A percentile compares a stretch with the other conserved stretches of the same genome.
phyloP scores from a whole-genome alignment of 106 monocot genomes.

The Dioscorea alata region DNA sequence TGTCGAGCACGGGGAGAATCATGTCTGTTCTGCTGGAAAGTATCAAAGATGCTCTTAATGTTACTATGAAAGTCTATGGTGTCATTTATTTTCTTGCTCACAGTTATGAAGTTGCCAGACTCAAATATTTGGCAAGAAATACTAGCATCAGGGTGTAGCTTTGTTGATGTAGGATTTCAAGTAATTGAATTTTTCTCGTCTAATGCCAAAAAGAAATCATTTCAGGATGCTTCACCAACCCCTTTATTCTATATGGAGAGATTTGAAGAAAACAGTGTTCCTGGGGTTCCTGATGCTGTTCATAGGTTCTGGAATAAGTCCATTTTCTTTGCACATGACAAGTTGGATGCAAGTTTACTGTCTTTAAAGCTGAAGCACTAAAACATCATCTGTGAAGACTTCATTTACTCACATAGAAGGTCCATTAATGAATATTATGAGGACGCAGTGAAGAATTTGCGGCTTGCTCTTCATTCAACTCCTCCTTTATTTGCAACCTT shows the following conservation, averaged over 20 bases:
- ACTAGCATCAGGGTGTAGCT: too few relatives aligned
- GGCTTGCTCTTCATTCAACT: not conserved
- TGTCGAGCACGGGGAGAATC: constrained; percentile 11
- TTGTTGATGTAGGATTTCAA: too few relatives aligned
- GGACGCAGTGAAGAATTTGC: not conserved
- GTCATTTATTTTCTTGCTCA: too few relatives aligned
- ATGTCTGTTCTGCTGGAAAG: too few relatives aligned
- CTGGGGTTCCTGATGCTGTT: constrained; percentile 1
- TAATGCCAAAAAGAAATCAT: constrained; percentile 4
- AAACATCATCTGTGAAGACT: not conserved
- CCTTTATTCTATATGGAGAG: constrained; percentile 10
- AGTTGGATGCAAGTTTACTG: constrained; percentile 1
- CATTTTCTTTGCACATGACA: constrained; percentile 38
- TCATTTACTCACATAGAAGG: not conserved
- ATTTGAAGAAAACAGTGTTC: constrained; percentile 23
- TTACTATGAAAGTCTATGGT: too few relatives aligned
- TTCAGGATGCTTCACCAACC: not conserved
- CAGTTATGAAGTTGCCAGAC: too few relatives aligned
- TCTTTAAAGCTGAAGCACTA: not conserved
- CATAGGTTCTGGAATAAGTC: constrained; percentile 16
- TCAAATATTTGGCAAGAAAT: too few relatives aligned
- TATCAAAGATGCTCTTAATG: too few relatives aligned
- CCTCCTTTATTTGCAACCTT: constrained; percentile 4
- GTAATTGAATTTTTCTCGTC: too few relatives aligned
- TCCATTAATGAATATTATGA: not conserved